Base-by-base conservation (phyloP, 768 basidiomycete species). In the Phanerochaete sordida region DNA sequence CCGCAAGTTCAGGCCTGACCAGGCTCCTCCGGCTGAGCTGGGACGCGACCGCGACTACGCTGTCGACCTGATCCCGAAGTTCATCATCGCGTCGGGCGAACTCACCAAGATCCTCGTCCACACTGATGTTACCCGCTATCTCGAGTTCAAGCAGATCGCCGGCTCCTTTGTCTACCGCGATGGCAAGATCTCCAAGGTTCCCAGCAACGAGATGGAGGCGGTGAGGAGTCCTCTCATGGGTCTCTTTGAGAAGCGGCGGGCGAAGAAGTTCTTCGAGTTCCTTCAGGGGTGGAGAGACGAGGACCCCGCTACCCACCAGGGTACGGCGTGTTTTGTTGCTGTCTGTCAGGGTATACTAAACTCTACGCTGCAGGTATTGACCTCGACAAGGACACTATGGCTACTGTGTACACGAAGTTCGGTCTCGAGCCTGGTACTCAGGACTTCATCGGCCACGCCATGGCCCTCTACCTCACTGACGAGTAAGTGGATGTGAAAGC, bases 61-160 rank as follows among this genome's bases (percentile, higher is more conserved):
- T 57, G 90, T 98, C 65, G 97, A 98, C 80, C 87, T 98, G 65
- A 90, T 98, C 69, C 95, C 97, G 72, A 98, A 99, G 77, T 99
- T 99, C 80, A 98, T 98, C 80, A 95, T 98, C 68, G 90, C 97
- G 28, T 94, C 93, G 12, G 97, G 97, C 57, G 95, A 98, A 75
- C 88, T 99, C 70, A 97, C 95, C 56, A 90, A 89, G 76, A 98
- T 99, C 75, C 89, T 99, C 64, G 95, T 99, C 44, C 95, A 98
- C 79, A 98, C 97, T 64, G 95, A 99, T 72, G 97, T 99, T 62
- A 95, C 92, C 44, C 89, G 95, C 62, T 99, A 99, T 76, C 88
- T 99, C 69, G 97, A 98, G 73, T 99, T 99, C 83, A 99, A 98
- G 81, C 96, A 98, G 78, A 98, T 99, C 75, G 94, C 97, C 0